Evolutionary conservation across 345 rosid species (phyloP).

Genomic region (Brassica juncea): DNA sequence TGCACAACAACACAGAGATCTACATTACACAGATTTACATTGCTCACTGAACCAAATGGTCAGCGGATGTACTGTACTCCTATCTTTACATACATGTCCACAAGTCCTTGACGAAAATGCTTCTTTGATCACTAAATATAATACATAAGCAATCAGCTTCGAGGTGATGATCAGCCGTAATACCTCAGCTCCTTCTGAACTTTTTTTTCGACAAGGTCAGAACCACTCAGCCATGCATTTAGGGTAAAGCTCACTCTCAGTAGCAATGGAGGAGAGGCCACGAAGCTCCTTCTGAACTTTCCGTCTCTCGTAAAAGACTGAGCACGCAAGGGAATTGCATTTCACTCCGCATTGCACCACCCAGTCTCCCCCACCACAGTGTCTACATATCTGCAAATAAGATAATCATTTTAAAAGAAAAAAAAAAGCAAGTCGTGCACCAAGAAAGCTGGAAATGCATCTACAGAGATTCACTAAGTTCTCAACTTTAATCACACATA

Average conservation of each 20-base stretch:
- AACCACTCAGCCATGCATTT: conserved; percentile 92
- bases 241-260: conserved; percentile 66
- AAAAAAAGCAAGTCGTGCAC: neutral
- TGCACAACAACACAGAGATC: neutral
- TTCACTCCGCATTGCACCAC: conserved; percentile 63
- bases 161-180: neutral
- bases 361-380: conserved; percentile 2
- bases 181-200: no score
- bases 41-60: no score
- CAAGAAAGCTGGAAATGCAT: neutral
- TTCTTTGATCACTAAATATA: neutral
- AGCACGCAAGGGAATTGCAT: conserved; percentile 84
- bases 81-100: conserved; percentile 2
- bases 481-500: neutral
- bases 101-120: conserved; percentile 5
- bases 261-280: conserved; percentile 63
- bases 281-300: conserved; percentile 89
- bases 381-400: neutral
- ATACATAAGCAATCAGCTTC: conserved; percentile 6
- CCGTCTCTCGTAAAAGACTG: conserved; percentile 84
- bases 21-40: neutral
- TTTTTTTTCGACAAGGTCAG: conserved; percentile 31
- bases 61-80: neutral
- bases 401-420: neutral
- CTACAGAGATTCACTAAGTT: neutral